Percentiles rank a stretch among this genome's conserved stretches.
phyloP scores from a whole-genome alignment of 148 eudicot species.

The Chenopodium quinoa region DNA sequence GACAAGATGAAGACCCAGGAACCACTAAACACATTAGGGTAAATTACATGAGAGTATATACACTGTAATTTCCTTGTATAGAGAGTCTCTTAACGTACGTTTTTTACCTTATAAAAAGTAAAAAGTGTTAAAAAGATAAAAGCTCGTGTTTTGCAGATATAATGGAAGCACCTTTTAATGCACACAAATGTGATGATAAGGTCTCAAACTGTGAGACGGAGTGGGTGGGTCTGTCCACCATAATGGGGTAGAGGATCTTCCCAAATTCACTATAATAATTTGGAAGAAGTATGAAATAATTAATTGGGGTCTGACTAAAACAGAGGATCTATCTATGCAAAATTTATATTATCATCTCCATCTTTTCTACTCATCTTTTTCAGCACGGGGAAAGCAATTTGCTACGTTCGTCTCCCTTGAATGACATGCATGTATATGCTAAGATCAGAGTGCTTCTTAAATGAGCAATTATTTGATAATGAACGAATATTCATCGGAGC shows the following conservation, averaged over 20 bases:
- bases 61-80: no score
- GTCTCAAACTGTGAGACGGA: constrained; percentile 6
- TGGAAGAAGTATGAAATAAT: constrained; percentile 21
- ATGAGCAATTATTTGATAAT: constrained; percentile 27
- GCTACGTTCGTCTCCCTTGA: constrained; percentile 21
- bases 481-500: constrained; percentile 16
- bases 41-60: neutral
- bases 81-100: no score
- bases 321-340: constrained; percentile 21
- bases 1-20: neutral
- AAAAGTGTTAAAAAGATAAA: neutral
- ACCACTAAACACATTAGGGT: neutral
- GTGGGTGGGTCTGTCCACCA: neutral
- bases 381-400: neutral
- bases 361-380: constrained; percentile 14
- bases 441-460: constrained; percentile 15
- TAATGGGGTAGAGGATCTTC: constrained; percentile 10
- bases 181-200: constrained; percentile 4
- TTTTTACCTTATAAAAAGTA: no score
- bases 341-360: neutral
- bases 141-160: neutral
- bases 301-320: constrained; percentile 15
- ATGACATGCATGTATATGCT: constrained; percentile 11
- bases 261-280: constrained; percentile 7
- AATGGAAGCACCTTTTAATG: constrained; percentile 14